Conservation (phyloP, 805 yeast species). For the Kodamaea leandrae region DNA sequence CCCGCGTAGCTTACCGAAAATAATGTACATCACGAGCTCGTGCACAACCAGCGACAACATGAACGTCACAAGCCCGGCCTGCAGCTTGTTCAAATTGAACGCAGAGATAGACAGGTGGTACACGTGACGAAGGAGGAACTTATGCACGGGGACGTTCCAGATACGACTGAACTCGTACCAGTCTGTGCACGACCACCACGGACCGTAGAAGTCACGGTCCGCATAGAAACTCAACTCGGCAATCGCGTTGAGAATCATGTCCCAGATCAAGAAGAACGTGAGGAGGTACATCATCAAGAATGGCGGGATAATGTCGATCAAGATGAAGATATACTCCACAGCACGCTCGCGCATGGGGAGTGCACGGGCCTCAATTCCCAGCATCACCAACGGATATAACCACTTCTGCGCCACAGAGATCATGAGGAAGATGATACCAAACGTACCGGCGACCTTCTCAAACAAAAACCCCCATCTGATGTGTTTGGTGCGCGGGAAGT, state of each 20-base stretch:
- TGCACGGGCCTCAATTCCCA: slow-evolving; percentile 53
- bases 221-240: slow-evolving; percentile 87
- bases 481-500: slow-evolving; percentile 70
- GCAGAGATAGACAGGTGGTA: slow-evolving; percentile 87
- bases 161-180: slow-evolving; percentile 93
- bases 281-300: slow-evolving; percentile 73
- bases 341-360: slow-evolving; percentile 47
- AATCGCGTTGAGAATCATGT: slow-evolving; percentile 81
- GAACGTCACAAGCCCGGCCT: slow-evolving; percentile 78
- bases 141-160: slow-evolving; percentile 95
- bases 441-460: slow-evolving; percentile 72
- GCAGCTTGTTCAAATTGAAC: slow-evolving; percentile 56
- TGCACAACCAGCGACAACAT: slow-evolving; percentile 79
- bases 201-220: slow-evolving; percentile 89
- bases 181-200: slow-evolving; percentile 96
- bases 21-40: slow-evolving; percentile 88
- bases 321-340: slow-evolving; percentile 51
- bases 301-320: slow-evolving; percentile 76
- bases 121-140: slow-evolving; percentile 85
- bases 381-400: slow-evolving; percentile 69
- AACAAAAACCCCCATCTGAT: slow-evolving; percentile 69
- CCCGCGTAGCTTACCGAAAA: slow-evolving; percentile 77
- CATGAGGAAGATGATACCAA: slow-evolving; percentile 85
- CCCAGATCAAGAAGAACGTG: slow-evolving; percentile 92
- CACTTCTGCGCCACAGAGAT: slow-evolving; percentile 71